Evolutionary conservation across 2,329 filamentous ascomycete species (phyloP).

Genomic region (Pseudonectria foliicola): DNA sequence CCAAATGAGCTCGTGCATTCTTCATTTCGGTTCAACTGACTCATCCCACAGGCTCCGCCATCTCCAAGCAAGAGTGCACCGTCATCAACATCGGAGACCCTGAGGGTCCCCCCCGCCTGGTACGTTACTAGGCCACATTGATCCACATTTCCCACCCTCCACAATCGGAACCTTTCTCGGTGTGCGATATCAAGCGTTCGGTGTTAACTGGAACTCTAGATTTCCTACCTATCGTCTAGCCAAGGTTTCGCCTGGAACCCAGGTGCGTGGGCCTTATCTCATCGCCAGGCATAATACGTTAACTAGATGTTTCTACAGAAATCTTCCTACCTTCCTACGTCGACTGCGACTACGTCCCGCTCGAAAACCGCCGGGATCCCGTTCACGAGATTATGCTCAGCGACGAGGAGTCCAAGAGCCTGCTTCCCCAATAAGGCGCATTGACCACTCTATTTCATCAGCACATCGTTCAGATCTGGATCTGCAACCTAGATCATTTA

Average conservation of each 20-base stretch:
- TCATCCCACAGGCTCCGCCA: slow-evolving; percentile 52
- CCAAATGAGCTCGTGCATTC: neutral
- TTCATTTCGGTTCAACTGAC: slow-evolving; percentile 21
- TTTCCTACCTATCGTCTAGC: slow-evolving; percentile 71
- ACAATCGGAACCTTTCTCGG: neutral
- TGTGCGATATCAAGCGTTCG: slow-evolving; percentile 4
- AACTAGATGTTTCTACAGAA: slow-evolving; percentile 40
- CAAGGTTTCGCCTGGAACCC: slow-evolving; percentile 83
- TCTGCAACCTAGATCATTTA: slow-evolving; percentile 19
- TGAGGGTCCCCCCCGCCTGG: slow-evolving; percentile 65
- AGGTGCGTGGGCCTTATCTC: slow-evolving; percentile 36
- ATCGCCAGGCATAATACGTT: neutral
- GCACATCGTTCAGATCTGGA: slow-evolving; percentile 11
- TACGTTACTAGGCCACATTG: slow-evolving; percentile 33
- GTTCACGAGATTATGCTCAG: slow-evolving; percentile 71
- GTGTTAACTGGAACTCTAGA: slow-evolving; percentile 39
- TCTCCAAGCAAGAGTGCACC: slow-evolving; percentile 70
- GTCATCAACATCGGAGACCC: slow-evolving; percentile 72
- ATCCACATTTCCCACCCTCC: neutral
- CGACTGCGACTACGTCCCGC: slow-evolving; percentile 65
- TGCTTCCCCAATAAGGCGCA: slow-evolving; percentile 54
- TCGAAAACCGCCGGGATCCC: slow-evolving; percentile 69
- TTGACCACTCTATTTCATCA: slow-evolving; percentile 3
- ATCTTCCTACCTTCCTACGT: slow-evolving; percentile 76
- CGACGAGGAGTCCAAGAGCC: slow-evolving; percentile 65